A percentile compares a stretch with the other conserved stretches of the same genome.
These are phyloP conservation scores for Vickermania spadyakhi DNA, from an alignment of 208 protist genomes.

Conservation along the genomic window DNA sequence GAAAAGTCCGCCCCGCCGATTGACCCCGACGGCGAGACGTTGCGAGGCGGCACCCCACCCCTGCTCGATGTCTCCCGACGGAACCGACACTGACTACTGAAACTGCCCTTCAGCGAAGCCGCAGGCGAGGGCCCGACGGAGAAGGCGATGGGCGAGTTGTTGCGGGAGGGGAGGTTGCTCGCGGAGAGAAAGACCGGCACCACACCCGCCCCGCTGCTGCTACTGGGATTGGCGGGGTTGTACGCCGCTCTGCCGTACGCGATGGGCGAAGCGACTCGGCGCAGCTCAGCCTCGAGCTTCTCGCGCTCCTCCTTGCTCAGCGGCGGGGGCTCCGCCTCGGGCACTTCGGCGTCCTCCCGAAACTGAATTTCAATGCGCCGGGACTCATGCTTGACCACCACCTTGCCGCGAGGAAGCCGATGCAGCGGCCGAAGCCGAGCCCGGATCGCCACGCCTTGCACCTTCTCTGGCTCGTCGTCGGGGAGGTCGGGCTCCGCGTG, in stretches of 20 bases:
- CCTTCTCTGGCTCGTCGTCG: background rate
- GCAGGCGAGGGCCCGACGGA: background rate
- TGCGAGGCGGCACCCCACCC: background rate
- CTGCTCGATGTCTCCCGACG: too few relatives aligned
- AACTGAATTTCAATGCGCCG: conserved; percentile 24
- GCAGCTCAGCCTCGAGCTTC: conserved; percentile 16
- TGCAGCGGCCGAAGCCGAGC: conserved; percentile 28
- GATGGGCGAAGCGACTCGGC: conserved; percentile 35
- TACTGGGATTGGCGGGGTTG: background rate
- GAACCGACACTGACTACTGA: background rate
- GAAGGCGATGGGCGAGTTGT: background rate
- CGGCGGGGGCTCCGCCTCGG: conserved; percentile 37
- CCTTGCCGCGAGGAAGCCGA: conserved; percentile 17
- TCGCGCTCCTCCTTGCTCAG: conserved; percentile 21
- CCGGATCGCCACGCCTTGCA: conserved; percentile 26
- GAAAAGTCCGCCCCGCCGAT: background rate
- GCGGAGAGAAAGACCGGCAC: background rate
- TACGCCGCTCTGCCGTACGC: conserved; percentile 27
- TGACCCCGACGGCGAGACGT: background rate
- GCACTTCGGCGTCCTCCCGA: conserved; percentile 11
- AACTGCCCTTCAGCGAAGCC: background rate
- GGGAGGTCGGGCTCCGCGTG: conserved; percentile 3
- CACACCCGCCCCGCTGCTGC: too few relatives aligned
- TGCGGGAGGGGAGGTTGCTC: background rate
- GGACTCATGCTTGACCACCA: conserved; percentile 19